Evolutionary conservation across 2,329 filamentous ascomycete genomes (phyloP).

Genomic region (Catunica adiposa): DNA sequence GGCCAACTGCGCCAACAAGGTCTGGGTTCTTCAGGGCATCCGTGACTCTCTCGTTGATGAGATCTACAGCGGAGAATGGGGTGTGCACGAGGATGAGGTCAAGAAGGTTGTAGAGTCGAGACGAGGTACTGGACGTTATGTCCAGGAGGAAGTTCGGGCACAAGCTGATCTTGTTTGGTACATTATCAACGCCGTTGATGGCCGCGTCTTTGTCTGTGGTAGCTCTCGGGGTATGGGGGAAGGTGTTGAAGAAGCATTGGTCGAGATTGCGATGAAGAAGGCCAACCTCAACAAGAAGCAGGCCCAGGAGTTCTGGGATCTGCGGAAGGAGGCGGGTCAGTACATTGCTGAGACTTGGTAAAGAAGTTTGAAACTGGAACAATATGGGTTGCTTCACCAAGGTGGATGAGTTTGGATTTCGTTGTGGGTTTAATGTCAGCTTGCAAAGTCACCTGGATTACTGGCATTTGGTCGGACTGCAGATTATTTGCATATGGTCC

Average conservation of each 20-base stretch:
- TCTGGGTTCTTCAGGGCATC: conserved; percentile 88
- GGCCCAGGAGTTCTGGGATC: conserved; percentile 72
- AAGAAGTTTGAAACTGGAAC: conserved; percentile 6
- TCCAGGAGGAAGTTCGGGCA: conserved; percentile 82
- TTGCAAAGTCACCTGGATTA: no score
- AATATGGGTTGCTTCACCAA: background rate
- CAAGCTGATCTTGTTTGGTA: conserved; percentile 98
- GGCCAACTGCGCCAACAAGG: conserved; percentile 92
- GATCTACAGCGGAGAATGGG: conserved; percentile 92
- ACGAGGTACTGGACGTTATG: conserved; percentile 68
- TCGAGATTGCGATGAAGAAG: conserved; percentile 86
- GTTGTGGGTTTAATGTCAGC: no score
- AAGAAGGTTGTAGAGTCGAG: conserved; percentile 68
- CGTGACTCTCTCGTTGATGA: conserved; percentile 92
- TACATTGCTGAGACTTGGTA: conserved; percentile 79
- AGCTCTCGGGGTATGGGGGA: conserved; percentile 95
- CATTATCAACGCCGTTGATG: conserved; percentile 90
- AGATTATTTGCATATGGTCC: background rate
- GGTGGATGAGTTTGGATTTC: background rate
- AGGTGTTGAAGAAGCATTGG: conserved; percentile 72
- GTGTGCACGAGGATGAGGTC: conserved; percentile 74
- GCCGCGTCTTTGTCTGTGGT: conserved; percentile 89
- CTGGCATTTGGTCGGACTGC: no score
- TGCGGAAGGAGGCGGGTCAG: conserved; percentile 83
- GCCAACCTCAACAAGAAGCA: conserved; percentile 71